phyloP scores from a whole-genome alignment of 2,329 filamentous ascomycete genomes.

The Aspergillus novoparasiticus region DNA sequence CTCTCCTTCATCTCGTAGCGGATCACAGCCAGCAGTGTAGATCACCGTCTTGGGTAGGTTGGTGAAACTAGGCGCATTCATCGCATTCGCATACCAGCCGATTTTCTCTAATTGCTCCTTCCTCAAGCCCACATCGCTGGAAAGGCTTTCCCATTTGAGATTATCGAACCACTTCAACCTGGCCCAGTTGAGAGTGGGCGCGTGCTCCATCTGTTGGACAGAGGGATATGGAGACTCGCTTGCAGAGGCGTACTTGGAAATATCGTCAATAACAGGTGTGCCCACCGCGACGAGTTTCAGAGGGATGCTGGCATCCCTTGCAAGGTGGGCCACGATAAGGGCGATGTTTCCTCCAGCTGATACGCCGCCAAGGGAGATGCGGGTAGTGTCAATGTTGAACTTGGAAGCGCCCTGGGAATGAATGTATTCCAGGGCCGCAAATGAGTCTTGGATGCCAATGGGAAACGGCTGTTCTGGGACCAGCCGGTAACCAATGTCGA shows the following conservation, averaged over 20 bases:
- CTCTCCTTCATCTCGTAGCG: conserved; percentile 54
- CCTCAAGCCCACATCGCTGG: conserved; percentile 15
- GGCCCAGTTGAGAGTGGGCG: conserved; percentile 49
- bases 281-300: conserved; percentile 44
- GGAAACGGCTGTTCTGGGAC: conserved; percentile 55
- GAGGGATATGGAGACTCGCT: conserved; percentile 45
- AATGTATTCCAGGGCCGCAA: conserved; percentile 48
- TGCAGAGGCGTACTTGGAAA: conserved; percentile 39
- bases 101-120: conserved; percentile 24
- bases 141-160: conserved; percentile 34
- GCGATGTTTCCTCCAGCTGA: conserved; percentile 41
- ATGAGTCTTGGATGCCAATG: conserved; percentile 53
- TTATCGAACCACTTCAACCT: conserved; percentile 47
- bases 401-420: conserved; percentile 35
- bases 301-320: conserved; percentile 43
- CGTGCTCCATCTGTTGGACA: conserved; percentile 46
- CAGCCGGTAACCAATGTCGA: conserved; percentile 57
- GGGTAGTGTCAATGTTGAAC: conserved; percentile 43
- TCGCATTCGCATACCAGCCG: conserved; percentile 37
- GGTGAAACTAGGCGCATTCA: conserved; percentile 40
- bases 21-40: conserved; percentile 49
- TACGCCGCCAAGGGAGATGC: conserved; percentile 50
- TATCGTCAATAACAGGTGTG: conserved; percentile 46
- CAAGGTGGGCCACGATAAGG: conserved; percentile 38
- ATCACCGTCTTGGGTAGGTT: conserved; percentile 44